phyloP scores from a whole-genome alignment of 2,329 filamentous ascomycete species.

The Myriosclerotinia duriaeana region DNA sequence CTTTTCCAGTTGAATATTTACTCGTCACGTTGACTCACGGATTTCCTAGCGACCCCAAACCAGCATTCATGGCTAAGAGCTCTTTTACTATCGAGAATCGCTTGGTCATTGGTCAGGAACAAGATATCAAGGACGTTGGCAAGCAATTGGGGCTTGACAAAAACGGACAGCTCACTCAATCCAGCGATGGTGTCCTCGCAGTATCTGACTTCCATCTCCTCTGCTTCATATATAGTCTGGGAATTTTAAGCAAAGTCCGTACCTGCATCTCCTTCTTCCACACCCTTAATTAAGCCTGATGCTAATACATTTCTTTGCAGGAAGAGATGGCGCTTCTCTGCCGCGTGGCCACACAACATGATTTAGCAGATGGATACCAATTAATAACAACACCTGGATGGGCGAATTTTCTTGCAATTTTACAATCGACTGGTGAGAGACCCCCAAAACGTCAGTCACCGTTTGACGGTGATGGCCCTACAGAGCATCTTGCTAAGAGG shows the following conservation, averaged over 20 bases:
- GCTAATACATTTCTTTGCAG: constrained; percentile 49
- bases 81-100: constrained; percentile 91
- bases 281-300: background rate
- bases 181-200: constrained; percentile 61
- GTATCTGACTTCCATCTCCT: constrained; percentile 94
- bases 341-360: constrained; percentile 77
- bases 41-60: constrained; percentile 79
- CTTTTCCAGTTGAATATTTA: constrained; percentile 94
- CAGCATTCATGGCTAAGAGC: constrained; percentile 65
- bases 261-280: constrained; percentile 28
- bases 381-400: constrained; percentile 86
- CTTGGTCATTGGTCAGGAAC: constrained; percentile 78
- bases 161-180: constrained; percentile 55
- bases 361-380: constrained; percentile 77
- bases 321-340: constrained; percentile 86
- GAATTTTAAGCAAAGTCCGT: constrained; percentile 79
- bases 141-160: constrained; percentile 63
- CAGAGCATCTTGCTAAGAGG: constrained; percentile 58
- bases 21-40: constrained; percentile 95
- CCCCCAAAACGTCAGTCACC: constrained; percentile 69
- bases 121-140: constrained; percentile 70
- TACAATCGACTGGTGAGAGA: constrained; percentile 97
- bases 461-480: constrained; percentile 38
- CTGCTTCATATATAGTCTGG: constrained; percentile 79
- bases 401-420: constrained; percentile 89